Evolutionary conservation across 2,329 filamentous ascomycete genomes (phyloP), one percentile per base, ranked within the genome.

Genomic region (Fusarium lyarnte): DNA sequence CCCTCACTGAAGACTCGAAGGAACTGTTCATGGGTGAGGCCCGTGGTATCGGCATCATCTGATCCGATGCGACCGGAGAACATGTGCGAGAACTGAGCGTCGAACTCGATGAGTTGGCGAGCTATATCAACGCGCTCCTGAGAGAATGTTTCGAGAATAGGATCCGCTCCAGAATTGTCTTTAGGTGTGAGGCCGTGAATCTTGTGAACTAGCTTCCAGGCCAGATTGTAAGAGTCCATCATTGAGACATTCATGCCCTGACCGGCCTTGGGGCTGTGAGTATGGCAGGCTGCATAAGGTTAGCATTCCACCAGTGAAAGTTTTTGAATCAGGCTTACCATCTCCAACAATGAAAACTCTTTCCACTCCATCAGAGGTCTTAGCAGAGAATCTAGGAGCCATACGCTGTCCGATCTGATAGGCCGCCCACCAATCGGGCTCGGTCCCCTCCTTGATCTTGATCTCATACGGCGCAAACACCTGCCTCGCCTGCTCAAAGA

Each of bases 371-470:
- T 67, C 63, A 25, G 19, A n/a, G 4, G 55, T 54, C 14, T 16
- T 67, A 1, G n/a, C 13, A 9, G 65, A 68, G 36, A 68, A 68
- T 0, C 35, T 67, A 0, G 65, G 42, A 7, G 65, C 63, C 63
- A 68, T 67, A 0, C 65, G 65, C 23, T 68, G 65, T 9, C 65
- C 65, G 17, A 68, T 68, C 2, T 68, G 65, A 27, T 68, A 68
- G 8, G 65, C 65, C n/a, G 65, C 65, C 65, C 65, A 68, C 65
- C 65, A 68, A 49, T 68, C 65, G 4, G 65, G 65, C 11, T 67
- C 63, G 0, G 65, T 68, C 0, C 63, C 65, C 19, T 67, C n/a
- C 8, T 67, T 68, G 19, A 68, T 67, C 41, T 61, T 53, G 4
- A 68, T 62, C 25, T 62, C 12, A 33, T 62, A 68, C 7, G 65